Evolutionary conservation across 2,329 filamentous ascomycete species (phyloP).

Genomic region (Epichloe sp.): DNA sequence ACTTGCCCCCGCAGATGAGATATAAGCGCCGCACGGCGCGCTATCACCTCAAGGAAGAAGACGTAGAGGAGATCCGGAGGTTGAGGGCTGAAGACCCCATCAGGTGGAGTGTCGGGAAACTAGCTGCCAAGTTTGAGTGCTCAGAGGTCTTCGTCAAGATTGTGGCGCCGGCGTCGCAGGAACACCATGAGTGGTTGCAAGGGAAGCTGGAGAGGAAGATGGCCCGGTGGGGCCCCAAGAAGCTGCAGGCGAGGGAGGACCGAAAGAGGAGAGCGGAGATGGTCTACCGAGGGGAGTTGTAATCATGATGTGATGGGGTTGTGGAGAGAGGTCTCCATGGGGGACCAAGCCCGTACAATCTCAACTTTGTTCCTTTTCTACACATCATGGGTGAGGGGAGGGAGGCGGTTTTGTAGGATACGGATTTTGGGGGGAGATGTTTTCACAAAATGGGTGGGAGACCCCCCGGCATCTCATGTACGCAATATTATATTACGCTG

Average conservation of each 20-base stretch:
- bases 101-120: constrained; percentile 38
- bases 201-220: constrained; percentile 34
- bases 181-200: constrained; percentile 33
- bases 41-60: constrained; percentile 40
- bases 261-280: constrained; percentile 38
- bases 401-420: constrained; percentile 2
- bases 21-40: constrained; percentile 23
- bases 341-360: background rate
- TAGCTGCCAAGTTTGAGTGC: constrained; percentile 44
- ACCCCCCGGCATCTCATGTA: constrained; percentile 1
- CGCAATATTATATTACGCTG: background rate
- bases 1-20: constrained; percentile 22
- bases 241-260: constrained; percentile 41
- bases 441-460: background rate
- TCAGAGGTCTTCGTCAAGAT: constrained; percentile 44
- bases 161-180: constrained; percentile 35
- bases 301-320: constrained; percentile 8
- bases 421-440: background rate
- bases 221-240: constrained; percentile 44
- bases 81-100: constrained; percentile 40
- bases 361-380: background rate
- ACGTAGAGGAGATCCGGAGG: constrained; percentile 47
- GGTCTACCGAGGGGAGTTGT: constrained; percentile 39
- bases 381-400: background rate
- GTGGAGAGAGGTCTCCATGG: background rate